Percentiles rank a stretch among this genome's conserved stretches.
Evolutionary conservation across 2,329 filamentous ascomycete species (phyloP).

Genomic region (Blastomyces gilchristii): DNA sequence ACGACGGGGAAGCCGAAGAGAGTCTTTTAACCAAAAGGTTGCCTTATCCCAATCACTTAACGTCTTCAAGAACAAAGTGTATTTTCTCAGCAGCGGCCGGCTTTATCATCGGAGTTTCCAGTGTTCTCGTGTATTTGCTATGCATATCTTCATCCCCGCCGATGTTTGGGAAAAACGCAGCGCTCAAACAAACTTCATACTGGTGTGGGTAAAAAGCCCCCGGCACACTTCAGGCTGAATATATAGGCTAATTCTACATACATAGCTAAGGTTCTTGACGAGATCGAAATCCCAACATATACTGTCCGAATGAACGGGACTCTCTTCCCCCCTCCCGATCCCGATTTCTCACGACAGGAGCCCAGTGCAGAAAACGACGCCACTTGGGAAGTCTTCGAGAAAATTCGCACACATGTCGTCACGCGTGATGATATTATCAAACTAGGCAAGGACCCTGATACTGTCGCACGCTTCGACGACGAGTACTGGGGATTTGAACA

Average conservation of each 20-base stretch:
- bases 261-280: slow-evolving; percentile 14
- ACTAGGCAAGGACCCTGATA: slow-evolving; percentile 26
- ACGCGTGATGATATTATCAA: slow-evolving; percentile 19
- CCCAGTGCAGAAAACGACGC: slow-evolving; percentile 23
- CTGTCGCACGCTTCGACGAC: slow-evolving; percentile 15
- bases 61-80: not conserved
- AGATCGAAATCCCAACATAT: slow-evolving; percentile 12
- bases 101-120: not conserved
- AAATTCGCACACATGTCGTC: slow-evolving; percentile 17
- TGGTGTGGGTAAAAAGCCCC: slow-evolving; percentile 6
- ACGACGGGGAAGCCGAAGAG: not conserved
- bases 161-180: slow-evolving; percentile 1
- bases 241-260: not conserved
- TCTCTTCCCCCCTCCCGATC: slow-evolving; percentile 19
- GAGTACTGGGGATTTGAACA: slow-evolving; percentile 22
- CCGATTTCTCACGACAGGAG: slow-evolving; percentile 21
- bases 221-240: not conserved
- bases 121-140: not conserved
- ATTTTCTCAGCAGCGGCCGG: not conserved
- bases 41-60: not conserved
- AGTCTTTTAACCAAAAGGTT: not conserved
- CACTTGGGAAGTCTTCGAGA: slow-evolving; percentile 25
- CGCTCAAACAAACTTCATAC: slow-evolving; percentile 7
- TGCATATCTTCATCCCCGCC: not conserved
- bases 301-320: slow-evolving; percentile 19